phyloP scores from a whole-genome alignment of 1,284 basidiomycete genomes.

The Boletus subluridellus region DNA sequence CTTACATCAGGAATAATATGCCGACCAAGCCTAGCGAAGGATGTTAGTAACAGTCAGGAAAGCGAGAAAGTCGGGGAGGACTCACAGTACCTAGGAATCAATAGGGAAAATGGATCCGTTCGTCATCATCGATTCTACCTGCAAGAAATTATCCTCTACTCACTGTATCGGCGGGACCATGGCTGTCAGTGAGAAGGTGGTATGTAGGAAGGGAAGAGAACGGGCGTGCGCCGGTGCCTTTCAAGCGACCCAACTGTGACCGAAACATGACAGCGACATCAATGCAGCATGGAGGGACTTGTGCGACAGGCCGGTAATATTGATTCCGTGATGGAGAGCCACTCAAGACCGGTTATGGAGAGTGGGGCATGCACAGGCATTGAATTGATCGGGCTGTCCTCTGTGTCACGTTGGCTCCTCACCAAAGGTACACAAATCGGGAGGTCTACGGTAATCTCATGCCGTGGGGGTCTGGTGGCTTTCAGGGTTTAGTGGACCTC shows the following conservation, averaged over 20 bases:
- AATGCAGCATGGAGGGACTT: not conserved
- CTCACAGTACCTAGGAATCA: constrained; percentile 19
- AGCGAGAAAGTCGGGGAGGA: not conserved
- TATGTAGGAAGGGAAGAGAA: not conserved
- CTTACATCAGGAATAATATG: constrained; percentile 25
- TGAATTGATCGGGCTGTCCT: not conserved
- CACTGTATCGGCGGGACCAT: constrained; percentile 20
- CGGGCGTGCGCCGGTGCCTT: no score
- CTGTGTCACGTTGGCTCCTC: not conserved
- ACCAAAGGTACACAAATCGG: not conserved
- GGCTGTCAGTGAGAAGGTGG: not conserved
- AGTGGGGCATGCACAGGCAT: not conserved
- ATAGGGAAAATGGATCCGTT: not conserved
- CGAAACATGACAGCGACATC: not conserved
- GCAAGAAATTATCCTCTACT: constrained; percentile 7
- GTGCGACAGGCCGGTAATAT: constrained; percentile 1
- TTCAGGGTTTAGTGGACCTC: no score
- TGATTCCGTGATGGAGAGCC: not conserved
- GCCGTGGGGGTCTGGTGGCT: no score
- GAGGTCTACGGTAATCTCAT: not conserved
- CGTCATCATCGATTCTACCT: not conserved
- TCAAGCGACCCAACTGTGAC: not conserved
- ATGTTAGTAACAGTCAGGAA: not conserved
- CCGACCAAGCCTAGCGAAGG: constrained; percentile 20
- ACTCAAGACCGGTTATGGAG: not conserved